Base-by-base conservation (phyloP, 306 rosid genomes). In the Medicago lupulina region DNA sequence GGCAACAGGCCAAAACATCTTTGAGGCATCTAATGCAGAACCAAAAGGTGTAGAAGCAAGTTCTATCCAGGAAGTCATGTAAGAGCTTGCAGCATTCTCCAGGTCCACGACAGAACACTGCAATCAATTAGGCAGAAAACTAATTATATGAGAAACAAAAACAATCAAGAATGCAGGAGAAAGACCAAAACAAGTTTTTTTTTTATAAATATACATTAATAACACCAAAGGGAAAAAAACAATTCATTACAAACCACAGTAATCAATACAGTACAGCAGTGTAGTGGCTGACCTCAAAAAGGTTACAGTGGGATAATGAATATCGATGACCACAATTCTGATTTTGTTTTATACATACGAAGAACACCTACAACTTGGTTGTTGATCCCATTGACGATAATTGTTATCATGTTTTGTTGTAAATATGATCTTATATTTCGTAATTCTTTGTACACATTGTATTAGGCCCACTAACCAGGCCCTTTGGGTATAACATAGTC, bases 1-100 rank as follows among this genome's bases (percentile, higher is more conserved):
- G 19, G 98, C 88, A 82, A 84, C 92, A 46, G 98, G 97, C 97
- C 96, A 95, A 82, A 87, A 95, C 93, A 95, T 90, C 83, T 95
- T 92, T 76, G 97, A 83, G 70, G 92, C 81, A 85, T 95, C 98
- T 28, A 92, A 86, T 11, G 84, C 86, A 47, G 97, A 87, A 79
- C 98, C 98, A 86, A 89, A 95, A 13, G 98, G 87, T 23, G 98
- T 90, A 69, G 90, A 87, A 60, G 97, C 97, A 81, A 95, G 96
- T 79, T 89, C 97, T 70, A 90, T 81, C 98, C 97, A 95, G 76
- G 88, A 88, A 50, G 95, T 71, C 84, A 82, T 80, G 53, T 85
- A 85, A 39, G 88, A 85, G 49, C 85, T 86, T 17, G 89, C 96
- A 65, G 88, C 91, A 73, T 23, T 76, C 81, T 84, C 93, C 89